Evolutionary conservation across 2,329 filamentous ascomycete genomes (phyloP).

Genomic region (Fusarium subglutinans): DNA sequence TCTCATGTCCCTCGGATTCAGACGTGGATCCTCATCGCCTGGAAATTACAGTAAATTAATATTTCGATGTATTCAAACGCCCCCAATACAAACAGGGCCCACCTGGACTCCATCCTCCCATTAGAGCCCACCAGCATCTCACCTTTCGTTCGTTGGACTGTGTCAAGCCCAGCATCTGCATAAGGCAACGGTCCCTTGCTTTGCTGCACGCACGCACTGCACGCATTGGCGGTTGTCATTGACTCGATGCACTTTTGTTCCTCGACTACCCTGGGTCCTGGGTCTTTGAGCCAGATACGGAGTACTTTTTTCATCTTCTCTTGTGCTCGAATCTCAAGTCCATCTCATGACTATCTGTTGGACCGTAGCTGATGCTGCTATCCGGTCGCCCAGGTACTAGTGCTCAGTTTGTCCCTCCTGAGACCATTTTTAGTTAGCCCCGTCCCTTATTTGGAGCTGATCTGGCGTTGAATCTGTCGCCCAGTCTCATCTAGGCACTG

Average conservation of each 20-base stretch:
- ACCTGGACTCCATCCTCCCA: conserved; percentile 20
- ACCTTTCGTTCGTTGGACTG: conserved; percentile 23
- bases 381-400: conserved; percentile 13
- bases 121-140: conserved; percentile 23
- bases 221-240: conserved; percentile 6
- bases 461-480: conserved; percentile 20
- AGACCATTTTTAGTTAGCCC: conserved; percentile 14
- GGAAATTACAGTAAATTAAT: conserved; percentile 34
- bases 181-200: conserved; percentile 15
- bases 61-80: conserved; percentile 29
- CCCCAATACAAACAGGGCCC: conserved; percentile 34
- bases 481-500: conserved; percentile 2
- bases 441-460: conserved; percentile 18
- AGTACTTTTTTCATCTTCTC: background rate
- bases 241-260: background rate
- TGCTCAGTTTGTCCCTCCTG: conserved; percentile 6
- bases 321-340: background rate
- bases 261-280: background rate
- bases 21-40: conserved; percentile 31
- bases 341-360: background rate
- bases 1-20: conserved; percentile 1
- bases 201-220: background rate
- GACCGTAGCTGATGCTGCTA: conserved; percentile 9
- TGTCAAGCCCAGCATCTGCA: conserved; percentile 8
- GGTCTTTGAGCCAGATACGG: background rate